Evolutionary conservation across 768 basidiomycete species (phyloP).

Genomic region (Cubamyces lactineus): DNA sequence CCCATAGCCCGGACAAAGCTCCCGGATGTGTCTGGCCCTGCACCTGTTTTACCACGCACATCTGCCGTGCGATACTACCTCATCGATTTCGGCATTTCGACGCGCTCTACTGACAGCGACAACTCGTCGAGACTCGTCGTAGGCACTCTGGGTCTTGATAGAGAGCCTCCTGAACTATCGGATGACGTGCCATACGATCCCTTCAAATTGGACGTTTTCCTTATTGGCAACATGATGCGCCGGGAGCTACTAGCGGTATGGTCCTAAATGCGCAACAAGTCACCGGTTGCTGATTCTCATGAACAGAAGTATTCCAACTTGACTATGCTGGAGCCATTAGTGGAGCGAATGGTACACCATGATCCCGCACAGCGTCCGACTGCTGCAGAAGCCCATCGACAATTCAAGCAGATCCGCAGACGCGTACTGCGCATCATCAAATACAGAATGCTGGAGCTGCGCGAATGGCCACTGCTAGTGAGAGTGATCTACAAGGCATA

Average conservation of each 20-base stretch:
- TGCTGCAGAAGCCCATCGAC: constrained; percentile 12
- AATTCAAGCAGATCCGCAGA: constrained; percentile 4
- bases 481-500: neutral
- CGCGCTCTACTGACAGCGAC: constrained; percentile 8
- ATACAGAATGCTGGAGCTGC: neutral
- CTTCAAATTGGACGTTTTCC: constrained; percentile 29
- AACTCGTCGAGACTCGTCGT: constrained; percentile 1
- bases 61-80: constrained; percentile 30
- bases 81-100: constrained; percentile 35
- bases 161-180: constrained; percentile 27
- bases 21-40: neutral
- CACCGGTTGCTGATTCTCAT: neutral
- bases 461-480: neutral
- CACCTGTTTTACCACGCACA: neutral
- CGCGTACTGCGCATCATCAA: neutral
- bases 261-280: neutral
- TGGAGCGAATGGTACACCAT: constrained; percentile 7
- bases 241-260: constrained; percentile 17
- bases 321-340: constrained; percentile 17
- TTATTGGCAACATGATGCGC: constrained; percentile 26
- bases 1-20: constrained; percentile 3
- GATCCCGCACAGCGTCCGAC: constrained; percentile 19
- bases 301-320: constrained; percentile 22
- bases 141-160: constrained; percentile 25
- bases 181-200: constrained; percentile 28